A percentile compares a stretch with the other conserved stretches of the same genome.
Evolutionary conservation across 495 filamentous ascomycete genomes (phyloP).

Genomic region (Trichoderma virens): DNA sequence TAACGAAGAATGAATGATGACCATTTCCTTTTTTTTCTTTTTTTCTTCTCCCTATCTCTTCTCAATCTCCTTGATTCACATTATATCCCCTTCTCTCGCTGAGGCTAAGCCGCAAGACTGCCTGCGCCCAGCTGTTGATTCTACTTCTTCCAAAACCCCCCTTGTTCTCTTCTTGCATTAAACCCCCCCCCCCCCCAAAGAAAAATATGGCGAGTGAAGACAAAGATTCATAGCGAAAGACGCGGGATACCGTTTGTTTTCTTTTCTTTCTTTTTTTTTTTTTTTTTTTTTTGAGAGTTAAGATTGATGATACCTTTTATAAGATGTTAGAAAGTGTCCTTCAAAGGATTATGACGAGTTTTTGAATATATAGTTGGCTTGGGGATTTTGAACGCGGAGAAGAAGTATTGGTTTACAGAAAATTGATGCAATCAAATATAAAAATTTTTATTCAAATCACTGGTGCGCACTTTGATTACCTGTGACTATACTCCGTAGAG

Average conservation of each 20-base stretch:
- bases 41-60: slow-evolving; percentile 12
- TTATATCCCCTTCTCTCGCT: background rate
- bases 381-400: background rate
- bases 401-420: slow-evolving; percentile 5
- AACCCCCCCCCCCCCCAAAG: too few relatives aligned
- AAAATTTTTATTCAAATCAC: background rate
- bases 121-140: background rate
- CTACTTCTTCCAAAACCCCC: slow-evolving; percentile 11
- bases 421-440: background rate
- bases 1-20: background rate
- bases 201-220: background rate
- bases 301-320: slow-evolving; percentile 14
- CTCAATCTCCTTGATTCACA: slow-evolving; percentile 9
- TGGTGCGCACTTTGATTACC: background rate
- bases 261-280: slow-evolving; percentile 18
- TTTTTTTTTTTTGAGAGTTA: slow-evolving; percentile 15
- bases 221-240: background rate
- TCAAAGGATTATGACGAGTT: slow-evolving; percentile 12
- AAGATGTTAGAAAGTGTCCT: background rate
- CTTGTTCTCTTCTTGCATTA: slow-evolving; percentile 14
- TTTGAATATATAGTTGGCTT: background rate
- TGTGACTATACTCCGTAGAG: too few relatives aligned
- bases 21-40: slow-evolving; percentile 11
- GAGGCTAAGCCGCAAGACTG: background rate
- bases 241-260: slow-evolving; percentile 13